phyloP scores from a whole-genome alignment of 768 basidiomycete genomes.

The Kwoniella mangroviensis region DNA sequence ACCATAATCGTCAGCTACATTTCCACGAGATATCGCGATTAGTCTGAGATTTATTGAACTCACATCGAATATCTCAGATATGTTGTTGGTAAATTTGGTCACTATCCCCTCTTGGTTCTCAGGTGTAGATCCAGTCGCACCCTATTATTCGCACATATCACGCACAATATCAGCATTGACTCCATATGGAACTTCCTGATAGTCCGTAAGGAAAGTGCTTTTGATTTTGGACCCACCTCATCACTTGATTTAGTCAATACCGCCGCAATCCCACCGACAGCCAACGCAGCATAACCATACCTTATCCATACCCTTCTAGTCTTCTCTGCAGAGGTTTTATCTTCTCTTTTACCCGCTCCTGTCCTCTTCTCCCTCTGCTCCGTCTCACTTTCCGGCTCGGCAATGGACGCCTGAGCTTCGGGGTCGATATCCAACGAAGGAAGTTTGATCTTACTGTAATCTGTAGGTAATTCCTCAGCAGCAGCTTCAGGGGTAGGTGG shows the following conservation, averaged over 20 bases:
- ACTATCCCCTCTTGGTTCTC: slow-evolving; percentile 3
- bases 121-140: not conserved
- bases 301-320: slow-evolving; percentile 67
- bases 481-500: slow-evolving; percentile 5
- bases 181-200: not conserved
- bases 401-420: slow-evolving; percentile 31
- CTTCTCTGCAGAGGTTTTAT: slow-evolving; percentile 77
- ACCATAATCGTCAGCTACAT: not conserved
- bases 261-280: slow-evolving; percentile 66
- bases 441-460: slow-evolving; percentile 48
- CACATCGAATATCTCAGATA: slow-evolving; percentile 24
- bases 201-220: not conserved
- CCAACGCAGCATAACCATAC: slow-evolving; percentile 62
- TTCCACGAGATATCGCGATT: not conserved
- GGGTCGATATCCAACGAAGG: slow-evolving; percentile 58
- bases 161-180: too few species aligned
- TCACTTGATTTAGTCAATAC: slow-evolving; percentile 65
- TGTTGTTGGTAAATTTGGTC: slow-evolving; percentile 33
- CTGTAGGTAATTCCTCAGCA: slow-evolving; percentile 15
- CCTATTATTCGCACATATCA: not conserved
- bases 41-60: not conserved
- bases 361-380: slow-evolving; percentile 39
- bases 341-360: slow-evolving; percentile 66
- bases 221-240: slow-evolving; percentile 56
- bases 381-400: slow-evolving; percentile 29